phyloP scores from a whole-genome alignment of 139 green algal species.

The Gonium pectorale region DNA sequence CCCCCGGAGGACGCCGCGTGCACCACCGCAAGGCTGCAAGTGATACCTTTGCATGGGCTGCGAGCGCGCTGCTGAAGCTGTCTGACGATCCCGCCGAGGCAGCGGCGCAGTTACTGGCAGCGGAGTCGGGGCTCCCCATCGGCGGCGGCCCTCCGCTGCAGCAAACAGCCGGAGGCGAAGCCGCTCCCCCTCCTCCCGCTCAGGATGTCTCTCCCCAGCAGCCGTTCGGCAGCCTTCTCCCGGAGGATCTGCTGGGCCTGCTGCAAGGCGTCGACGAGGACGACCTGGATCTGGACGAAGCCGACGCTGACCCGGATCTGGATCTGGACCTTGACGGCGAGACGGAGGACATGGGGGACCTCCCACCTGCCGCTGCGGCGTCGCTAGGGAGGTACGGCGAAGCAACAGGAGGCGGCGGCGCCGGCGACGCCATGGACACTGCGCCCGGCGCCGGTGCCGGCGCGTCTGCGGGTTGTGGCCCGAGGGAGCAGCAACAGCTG shows the following conservation, averaged over 20 bases:
- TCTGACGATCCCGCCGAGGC: no score
- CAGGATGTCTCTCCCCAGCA: not conserved
- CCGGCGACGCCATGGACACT: not conserved
- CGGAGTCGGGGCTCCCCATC: no score
- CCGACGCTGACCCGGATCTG: not conserved
- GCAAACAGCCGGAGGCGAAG: no score
- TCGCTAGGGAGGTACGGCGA: not conserved
- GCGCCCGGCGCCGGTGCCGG: not conserved
- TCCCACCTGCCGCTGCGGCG: not conserved
- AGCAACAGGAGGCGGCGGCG: no score
- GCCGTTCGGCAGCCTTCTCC: not conserved
- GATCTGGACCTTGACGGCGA: not conserved
- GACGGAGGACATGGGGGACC: not conserved
- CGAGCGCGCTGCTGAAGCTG: constrained; percentile 30
- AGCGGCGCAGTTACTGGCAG: no score
- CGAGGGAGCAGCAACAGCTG: not conserved
- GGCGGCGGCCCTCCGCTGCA: no score
- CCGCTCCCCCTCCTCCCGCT: no score
- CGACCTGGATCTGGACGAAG: constrained; percentile 14
- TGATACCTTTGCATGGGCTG: constrained; percentile 57
- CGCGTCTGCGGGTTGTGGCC: not conserved
- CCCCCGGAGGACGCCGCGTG: not conserved
- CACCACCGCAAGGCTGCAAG: constrained; percentile 23
- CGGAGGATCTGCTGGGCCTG: constrained; percentile 9
- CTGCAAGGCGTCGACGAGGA: constrained; percentile 3